Evolutionary conservation across 148 eudicot genomes (phyloP), one percentile per base, ranked within the genome.

Genomic region (Arbutus unedo): DNA sequence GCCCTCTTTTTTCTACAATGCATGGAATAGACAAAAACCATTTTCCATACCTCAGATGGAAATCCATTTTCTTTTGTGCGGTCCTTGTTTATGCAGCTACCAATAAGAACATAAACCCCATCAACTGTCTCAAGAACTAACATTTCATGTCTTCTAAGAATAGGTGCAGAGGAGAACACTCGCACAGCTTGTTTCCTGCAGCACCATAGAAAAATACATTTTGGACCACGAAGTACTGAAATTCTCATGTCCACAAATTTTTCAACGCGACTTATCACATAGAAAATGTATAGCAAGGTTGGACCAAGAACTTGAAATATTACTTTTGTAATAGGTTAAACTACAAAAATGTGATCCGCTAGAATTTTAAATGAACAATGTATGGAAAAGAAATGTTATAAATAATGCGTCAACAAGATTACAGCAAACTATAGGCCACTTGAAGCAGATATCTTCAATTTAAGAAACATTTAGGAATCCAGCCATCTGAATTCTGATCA

Each of bases 51-150:
- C 89, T 89, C 91, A 70, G 84, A 73, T 48, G 93, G 82, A 85
- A 92, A 92, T 21, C 94, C 94, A 89, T 90, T 89, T 80, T 87
- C 88, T 78, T 55, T 19, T 2, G 93, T 90, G 49, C 81, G 89
- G 55, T 14, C 67, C 83, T 89, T 90, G 87, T 92, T 84, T 73
- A 92, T 79, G 54, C 81, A 84, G 74, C 89, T 91, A 49, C 76
- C 64, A 5, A 90, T 49, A n/a, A 81, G 51, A 31, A 92, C 84
- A 83, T 54, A 85, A 82, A 86, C 50, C 81, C 93, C 93, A 77
- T 92, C 94, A 55, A 81, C 84, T 15, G 91, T 90, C 84, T 88
- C 90, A 45, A 92, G 88, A 64, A 83, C 89, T 78, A 87, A 89
- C 8, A 81, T 78, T 64, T 89, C 91, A 79, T 72, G 45, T 55